These are phyloP conservation scores for Moricandia arvensis DNA, from an alignment of 345 rosid species.

Conservation along the genomic window DNA sequence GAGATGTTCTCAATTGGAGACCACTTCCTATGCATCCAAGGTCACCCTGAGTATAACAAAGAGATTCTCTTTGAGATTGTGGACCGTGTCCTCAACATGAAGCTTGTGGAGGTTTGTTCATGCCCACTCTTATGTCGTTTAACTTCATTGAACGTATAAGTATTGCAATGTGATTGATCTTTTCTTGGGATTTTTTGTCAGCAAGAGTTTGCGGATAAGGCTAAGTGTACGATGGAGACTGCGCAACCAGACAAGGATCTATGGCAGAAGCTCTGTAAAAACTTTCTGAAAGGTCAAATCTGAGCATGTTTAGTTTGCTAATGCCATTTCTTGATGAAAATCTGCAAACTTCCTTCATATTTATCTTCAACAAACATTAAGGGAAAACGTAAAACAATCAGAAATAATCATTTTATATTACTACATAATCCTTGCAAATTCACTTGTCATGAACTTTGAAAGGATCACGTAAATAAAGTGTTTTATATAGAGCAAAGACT, in stretches of 20 bases:
- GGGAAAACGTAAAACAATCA: neutral
- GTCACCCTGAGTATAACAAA: slow-evolving; percentile 87
- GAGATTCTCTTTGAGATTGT: slow-evolving; percentile 68
- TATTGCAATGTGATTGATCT: neutral
- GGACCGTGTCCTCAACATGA: slow-evolving; percentile 56
- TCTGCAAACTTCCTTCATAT: neutral
- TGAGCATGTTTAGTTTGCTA: slow-evolving; percentile 9
- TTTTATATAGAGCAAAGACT: neutral
- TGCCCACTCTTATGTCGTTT: neutral
- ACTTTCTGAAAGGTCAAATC: slow-evolving; percentile 26
- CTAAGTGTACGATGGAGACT: slow-evolving; percentile 28
- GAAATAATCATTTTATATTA: neutral
- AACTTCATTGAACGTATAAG: neutral
- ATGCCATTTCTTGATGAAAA: neutral
- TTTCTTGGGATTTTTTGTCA: neutral
- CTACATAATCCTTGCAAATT: slow-evolving; percentile 23
- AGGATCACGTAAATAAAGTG: slow-evolving; percentile 16
- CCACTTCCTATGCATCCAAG: slow-evolving; percentile 79
- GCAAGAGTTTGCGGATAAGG: slow-evolving; percentile 38
- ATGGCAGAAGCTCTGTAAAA: slow-evolving; percentile 34
- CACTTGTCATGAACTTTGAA: slow-evolving; percentile 31
- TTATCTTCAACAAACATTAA: neutral
- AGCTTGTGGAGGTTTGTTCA: slow-evolving; percentile 51
- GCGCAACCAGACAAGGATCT: slow-evolving; percentile 29
- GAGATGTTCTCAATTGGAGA: slow-evolving; percentile 65